Conservation (phyloP, 1,284 basidiomycete genomes). For the Amylostereum areolatum region DNA sequence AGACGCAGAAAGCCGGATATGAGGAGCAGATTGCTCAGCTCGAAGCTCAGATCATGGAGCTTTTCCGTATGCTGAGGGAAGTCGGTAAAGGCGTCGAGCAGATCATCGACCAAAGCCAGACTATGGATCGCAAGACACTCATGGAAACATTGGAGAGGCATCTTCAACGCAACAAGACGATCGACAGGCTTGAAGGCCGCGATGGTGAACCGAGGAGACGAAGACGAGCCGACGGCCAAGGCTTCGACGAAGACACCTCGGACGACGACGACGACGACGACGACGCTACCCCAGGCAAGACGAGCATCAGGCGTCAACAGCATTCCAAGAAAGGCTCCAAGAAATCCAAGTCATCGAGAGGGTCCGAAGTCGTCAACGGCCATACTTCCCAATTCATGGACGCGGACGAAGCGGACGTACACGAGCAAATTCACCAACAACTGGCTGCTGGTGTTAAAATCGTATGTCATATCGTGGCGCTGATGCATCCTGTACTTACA, state of each 20-base stretch:
- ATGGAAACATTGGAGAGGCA: conserved; percentile 80
- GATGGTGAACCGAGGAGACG: conserved; percentile 26
- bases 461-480: conserved; percentile 28
- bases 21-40: conserved; percentile 86
- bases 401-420: conserved; percentile 82
- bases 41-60: conserved; percentile 88
- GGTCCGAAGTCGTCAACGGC: conserved; percentile 43
- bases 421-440: conserved; percentile 80
- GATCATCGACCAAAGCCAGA: conserved; percentile 50
- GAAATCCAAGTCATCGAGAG: conserved; percentile 25
- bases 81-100: conserved; percentile 73
- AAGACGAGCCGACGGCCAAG: conserved; percentile 45
- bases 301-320: conserved; percentile 34
- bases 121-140: conserved; percentile 76
- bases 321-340: conserved; percentile 27
- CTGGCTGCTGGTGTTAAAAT: conserved; percentile 70
- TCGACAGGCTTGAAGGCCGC: conserved; percentile 78
- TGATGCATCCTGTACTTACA: conserved; percentile 10
- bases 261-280: conserved; percentile 10
- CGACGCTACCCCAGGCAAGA: conserved; percentile 12
- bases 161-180: conserved; percentile 81
- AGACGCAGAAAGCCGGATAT: conserved; percentile 76
- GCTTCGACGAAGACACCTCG: conserved; percentile 24
- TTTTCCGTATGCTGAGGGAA: conserved; percentile 90
- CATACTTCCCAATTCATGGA: conserved; percentile 85